Percentiles rank a stretch among this genome's conserved stretches.
These are phyloP conservation scores for Colletotrichum ledebouriae DNA, from an alignment of 2,329 filamentous ascomycete genomes.

Conservation along the genomic window DNA sequence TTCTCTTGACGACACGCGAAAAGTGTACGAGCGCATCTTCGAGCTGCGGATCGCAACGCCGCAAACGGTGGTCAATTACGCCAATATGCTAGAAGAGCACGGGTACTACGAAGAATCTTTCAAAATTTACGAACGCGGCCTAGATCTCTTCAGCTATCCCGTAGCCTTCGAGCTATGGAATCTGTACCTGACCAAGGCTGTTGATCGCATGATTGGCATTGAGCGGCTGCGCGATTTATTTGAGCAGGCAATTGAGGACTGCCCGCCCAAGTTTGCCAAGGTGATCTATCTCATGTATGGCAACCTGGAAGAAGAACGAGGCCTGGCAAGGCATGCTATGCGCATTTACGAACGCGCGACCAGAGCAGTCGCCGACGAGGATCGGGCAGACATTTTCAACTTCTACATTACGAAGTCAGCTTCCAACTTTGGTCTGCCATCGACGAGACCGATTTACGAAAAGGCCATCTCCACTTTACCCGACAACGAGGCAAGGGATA, in stretches of 20 bases:
- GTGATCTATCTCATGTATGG: constrained; percentile 98
- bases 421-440: constrained; percentile 96
- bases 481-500: constrained; percentile 92
- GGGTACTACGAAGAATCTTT: constrained; percentile 98
- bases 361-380: constrained; percentile 92
- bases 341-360: constrained; percentile 98
- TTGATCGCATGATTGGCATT: constrained; percentile 95
- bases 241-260: constrained; percentile 95
- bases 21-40: constrained; percentile 97
- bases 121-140: constrained; percentile 95
- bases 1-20: constrained; percentile 90
- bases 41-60: constrained; percentile 98
- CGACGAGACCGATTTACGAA: constrained; percentile 95
- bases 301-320: constrained; percentile 94
- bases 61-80: constrained; percentile 98
- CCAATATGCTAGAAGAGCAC: constrained; percentile 93
- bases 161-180: constrained; percentile 99
- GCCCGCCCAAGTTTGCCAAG: constrained; percentile 95
- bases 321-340: constrained; percentile 96
- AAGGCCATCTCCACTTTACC: constrained; percentile 93
- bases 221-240: constrained; percentile 95
- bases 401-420: constrained; percentile 99
- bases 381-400: constrained; percentile 97
- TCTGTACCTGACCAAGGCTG: constrained; percentile 95
- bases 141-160: constrained; percentile 98